These are phyloP conservation scores for Fusarium coicis DNA, from an alignment of 2,329 filamentous ascomycete species.

Conservation along the genomic window DNA sequence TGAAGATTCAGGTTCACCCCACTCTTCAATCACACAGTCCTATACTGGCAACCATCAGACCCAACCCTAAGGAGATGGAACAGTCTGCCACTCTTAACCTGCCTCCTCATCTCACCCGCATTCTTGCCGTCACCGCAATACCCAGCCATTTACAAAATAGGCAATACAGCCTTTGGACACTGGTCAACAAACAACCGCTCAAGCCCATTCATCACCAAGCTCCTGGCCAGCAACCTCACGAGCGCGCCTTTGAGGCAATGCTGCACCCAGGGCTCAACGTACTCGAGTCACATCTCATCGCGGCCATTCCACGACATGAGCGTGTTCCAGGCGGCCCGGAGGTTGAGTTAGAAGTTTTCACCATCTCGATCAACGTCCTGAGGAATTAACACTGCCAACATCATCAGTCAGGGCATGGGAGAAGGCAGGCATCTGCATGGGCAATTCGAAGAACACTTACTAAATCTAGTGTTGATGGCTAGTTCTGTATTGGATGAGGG, in stretches of 20 bases:
- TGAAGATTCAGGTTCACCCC: slow-evolving; percentile 76
- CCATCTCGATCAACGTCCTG: slow-evolving; percentile 77
- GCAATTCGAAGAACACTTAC: neutral
- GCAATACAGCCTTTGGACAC: slow-evolving; percentile 81
- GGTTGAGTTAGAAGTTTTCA: slow-evolving; percentile 82
- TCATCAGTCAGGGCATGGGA: slow-evolving; percentile 13
- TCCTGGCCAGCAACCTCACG: slow-evolving; percentile 66
- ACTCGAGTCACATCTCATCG: slow-evolving; percentile 81
- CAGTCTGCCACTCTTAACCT: slow-evolving; percentile 80
- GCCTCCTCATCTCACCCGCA: slow-evolving; percentile 72
- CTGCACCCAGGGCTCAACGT: slow-evolving; percentile 79
- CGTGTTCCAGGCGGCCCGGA: slow-evolving; percentile 68
- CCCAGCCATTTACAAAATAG: slow-evolving; percentile 71
- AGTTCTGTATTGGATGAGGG: neutral
- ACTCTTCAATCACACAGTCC: slow-evolving; percentile 69
- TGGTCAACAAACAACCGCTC: slow-evolving; percentile 74
- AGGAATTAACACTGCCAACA: slow-evolving; percentile 51
- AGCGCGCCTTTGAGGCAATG: slow-evolving; percentile 79
- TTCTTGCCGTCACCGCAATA: slow-evolving; percentile 77
- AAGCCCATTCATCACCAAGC: slow-evolving; percentile 58
- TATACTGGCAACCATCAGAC: slow-evolving; percentile 71
- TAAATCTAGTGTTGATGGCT: neutral
- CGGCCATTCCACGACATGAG: slow-evolving; percentile 71
- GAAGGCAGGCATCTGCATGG: neutral
- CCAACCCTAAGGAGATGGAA: slow-evolving; percentile 72